Conservation (phyloP, 148 eudicot species). For the Arbutus unedo region DNA sequence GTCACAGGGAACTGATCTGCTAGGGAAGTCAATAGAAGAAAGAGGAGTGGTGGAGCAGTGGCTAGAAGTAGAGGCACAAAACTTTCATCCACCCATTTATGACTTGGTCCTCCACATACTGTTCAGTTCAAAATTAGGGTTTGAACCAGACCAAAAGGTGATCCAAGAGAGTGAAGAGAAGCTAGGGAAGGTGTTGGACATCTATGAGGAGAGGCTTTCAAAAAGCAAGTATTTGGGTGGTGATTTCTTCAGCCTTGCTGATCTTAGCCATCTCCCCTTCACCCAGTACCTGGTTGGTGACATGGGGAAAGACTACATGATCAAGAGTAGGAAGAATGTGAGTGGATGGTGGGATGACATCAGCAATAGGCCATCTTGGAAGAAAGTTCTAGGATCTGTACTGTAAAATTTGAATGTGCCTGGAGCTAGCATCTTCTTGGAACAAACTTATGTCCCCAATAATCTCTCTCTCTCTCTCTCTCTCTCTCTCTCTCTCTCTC, state of each 20-base stretch:
- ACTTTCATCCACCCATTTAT: conserved; percentile 35
- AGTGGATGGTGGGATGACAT: conserved; percentile 35
- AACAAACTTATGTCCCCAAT: too few relatives aligned
- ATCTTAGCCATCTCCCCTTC: conserved; percentile 42
- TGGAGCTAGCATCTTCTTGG: too few relatives aligned
- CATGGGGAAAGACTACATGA: conserved; percentile 18
- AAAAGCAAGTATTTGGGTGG: conserved; percentile 38
- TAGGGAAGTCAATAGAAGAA: conserved; percentile 21
- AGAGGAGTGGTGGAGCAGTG: conserved; percentile 24
- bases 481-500: too few relatives aligned
- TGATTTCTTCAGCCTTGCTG: conserved; percentile 42
- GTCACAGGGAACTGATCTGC: conserved; percentile 21
- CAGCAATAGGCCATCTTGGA: conserved; percentile 45
- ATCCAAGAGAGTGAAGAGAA: conserved; percentile 34
- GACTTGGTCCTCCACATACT: conserved; percentile 21
- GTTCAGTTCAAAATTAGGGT: conserved; percentile 26
- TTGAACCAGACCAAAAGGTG: conserved; percentile 17
- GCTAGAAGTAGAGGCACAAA: conserved; percentile 22
- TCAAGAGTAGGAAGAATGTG: conserved; percentile 13
- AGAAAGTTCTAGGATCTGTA: conserved; percentile 20
- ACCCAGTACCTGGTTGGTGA: conserved; percentile 22
- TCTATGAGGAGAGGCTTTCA: conserved; percentile 38
- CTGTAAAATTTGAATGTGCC: not conserved
- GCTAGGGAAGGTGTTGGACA: conserved; percentile 32
- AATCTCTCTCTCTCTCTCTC: too few relatives aligned